These are phyloP conservation scores for Crithidia expoeki DNA, from an alignment of 208 protist genomes.

Conservation along the genomic window DNA sequence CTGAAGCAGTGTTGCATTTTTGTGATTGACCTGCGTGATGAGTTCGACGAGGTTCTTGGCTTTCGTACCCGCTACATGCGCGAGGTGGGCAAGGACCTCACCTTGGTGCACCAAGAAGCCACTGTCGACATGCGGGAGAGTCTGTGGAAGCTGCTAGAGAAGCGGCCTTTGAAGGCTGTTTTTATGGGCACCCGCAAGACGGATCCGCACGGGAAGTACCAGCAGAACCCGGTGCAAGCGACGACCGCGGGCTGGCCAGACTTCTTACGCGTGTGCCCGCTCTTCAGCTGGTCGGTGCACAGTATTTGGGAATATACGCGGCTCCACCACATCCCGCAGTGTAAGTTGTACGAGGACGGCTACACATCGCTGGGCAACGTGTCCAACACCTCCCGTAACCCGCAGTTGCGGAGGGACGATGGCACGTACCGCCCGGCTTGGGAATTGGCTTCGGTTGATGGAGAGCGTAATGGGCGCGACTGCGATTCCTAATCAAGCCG, in stretches of 20 bases:
- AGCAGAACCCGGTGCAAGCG: slow-evolving; percentile 50
- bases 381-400: slow-evolving; percentile 63
- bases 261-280: slow-evolving; percentile 83
- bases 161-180: slow-evolving; percentile 53
- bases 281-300: slow-evolving; percentile 84
- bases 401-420: slow-evolving; percentile 46
- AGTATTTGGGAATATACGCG: slow-evolving; percentile 85
- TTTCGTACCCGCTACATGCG: slow-evolving; percentile 67
- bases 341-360: slow-evolving; percentile 82
- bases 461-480: slow-evolving; percentile 56
- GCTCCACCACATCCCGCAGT: slow-evolving; percentile 70
- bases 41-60: slow-evolving; percentile 75
- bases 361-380: slow-evolving; percentile 87
- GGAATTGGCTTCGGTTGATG: slow-evolving; percentile 39
- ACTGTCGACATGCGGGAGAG: slow-evolving; percentile 53
- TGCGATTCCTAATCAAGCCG: not conserved
- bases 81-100: slow-evolving; percentile 33
- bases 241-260: slow-evolving; percentile 87
- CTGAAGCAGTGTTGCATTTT: slow-evolving; percentile 60
- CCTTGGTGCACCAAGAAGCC: slow-evolving; percentile 36
- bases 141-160: slow-evolving; percentile 52
- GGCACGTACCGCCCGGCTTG: slow-evolving; percentile 80
- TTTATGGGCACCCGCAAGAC: slow-evolving; percentile 89
- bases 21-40: slow-evolving; percentile 53
- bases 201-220: slow-evolving; percentile 74